Base-by-base conservation (phyloP, 495 filamentous ascomycete genomes). In the Penicillium soppii region DNA sequence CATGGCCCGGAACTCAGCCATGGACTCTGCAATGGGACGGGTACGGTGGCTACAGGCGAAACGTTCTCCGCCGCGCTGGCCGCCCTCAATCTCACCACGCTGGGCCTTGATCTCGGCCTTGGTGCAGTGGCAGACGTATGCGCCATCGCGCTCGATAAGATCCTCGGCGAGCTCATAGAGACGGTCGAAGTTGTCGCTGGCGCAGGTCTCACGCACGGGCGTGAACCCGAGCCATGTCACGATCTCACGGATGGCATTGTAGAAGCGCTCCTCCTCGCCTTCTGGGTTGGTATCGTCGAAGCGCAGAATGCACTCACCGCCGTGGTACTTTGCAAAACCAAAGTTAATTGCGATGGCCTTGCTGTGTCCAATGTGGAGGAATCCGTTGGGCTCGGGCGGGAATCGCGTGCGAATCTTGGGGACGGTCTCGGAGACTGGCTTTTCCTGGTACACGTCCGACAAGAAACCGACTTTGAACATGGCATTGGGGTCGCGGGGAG, bases 291-390 rank as follows among this genome's bases (percentile, higher is more conserved):
- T 92, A 56, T 95, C 90, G 66, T 91, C 88, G 61, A 85, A 89
- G 46, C 85, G 71, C 53, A 84, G 66, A 26, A 82, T 81, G 68
- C 82, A 87, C 47, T 87, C 74, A 45, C 95, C 95, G 10, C 86
- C 86, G 66, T 96, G 87, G 61, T 86, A 84, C 57, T 81, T 83
- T 9, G 94, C 94, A 70, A 96, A 97, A 0, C 94, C 95, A 66
- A 97, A 97, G 71, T 97, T 98, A 60, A 97, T 81, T 0, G 90
- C 84, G 69, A 98, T 97, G n/a, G 94, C 94, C 73, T 97, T 97
- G 56, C 84, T 85, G 66, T 97, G 94, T 16, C 92, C 92, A 62
- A 96, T 89, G 61, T 95, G 92, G 12, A 95, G 81, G 67, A 66
- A 81, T 48, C 78, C 78, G 51, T 82, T 82, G 29, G 91, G 91